Evolutionary conservation across 257 asterid genomes (phyloP), one percentile per base, ranked within the genome.

Genomic region (Penstemon newberryi): DNA sequence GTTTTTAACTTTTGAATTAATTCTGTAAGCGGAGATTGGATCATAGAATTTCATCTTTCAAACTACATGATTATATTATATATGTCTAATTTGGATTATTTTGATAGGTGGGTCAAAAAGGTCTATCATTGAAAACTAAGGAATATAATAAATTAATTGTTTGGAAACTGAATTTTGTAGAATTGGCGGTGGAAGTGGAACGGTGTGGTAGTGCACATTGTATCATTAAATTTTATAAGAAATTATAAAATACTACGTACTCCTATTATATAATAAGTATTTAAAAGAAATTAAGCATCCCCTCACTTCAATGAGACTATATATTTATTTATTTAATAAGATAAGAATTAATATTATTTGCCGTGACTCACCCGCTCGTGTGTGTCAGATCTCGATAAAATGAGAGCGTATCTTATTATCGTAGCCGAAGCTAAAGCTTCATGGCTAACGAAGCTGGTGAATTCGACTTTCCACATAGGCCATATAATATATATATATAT

Each of bases 321-420:
- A 39, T 15, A 60, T 43, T 59, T 63, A 56, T 63, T 18, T 58
- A 58, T 41, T 64, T 65, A 71, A 69, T 25, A 25, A 25, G 33
- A 25, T 15, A 25, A 2, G 3, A 25, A 25, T 25, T 25, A 25
- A 25, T 25, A 25, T 25, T 25, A 25, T 25, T 25, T 25, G 33
- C 33, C 33, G 2, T 25, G 33, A 25, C 33, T 25, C 33, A 25
- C 55, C 73, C 93, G 75, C 89, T 86, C 96, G 91, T 83, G 94
- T 76, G 83, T 84, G 94, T 86, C 87, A 86, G 90, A 73, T 80
- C 66, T 78, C 63, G 71, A 75, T 73, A 70, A 15, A 77, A 77
- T 52, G 65, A 74, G 65, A 70, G 44, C 45, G 59, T 65, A 72
- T 70, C 73, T 56, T 64, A 77, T 76, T 75, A 80, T 70, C 79